Conservation (phyloP, 2,329 filamentous ascomycete genomes). For the Huntiella moniliformis region DNA sequence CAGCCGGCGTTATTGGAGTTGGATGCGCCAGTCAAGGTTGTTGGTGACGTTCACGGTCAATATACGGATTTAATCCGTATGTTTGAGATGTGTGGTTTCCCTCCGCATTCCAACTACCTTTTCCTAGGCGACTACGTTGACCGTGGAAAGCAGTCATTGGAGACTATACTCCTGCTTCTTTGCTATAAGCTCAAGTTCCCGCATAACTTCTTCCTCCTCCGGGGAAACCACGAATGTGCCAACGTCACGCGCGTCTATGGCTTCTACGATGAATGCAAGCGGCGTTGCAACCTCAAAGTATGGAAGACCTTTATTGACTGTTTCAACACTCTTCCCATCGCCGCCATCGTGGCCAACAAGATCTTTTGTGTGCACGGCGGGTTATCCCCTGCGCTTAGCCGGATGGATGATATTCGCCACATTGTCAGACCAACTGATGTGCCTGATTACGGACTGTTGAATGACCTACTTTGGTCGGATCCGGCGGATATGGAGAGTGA, state of each 20-base stretch:
- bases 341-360: constrained; percentile 89
- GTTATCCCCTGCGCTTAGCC: constrained; percentile 72
- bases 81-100: constrained; percentile 98
- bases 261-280: constrained; percentile 96
- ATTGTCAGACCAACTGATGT: constrained; percentile 94
- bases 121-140: constrained; percentile 96
- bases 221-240: constrained; percentile 92
- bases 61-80: constrained; percentile 91
- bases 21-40: constrained; percentile 90
- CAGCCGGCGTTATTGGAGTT: constrained; percentile 87
- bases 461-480: constrained; percentile 93
- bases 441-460: constrained; percentile 85
- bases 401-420: constrained; percentile 97
- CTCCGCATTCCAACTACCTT: constrained; percentile 76
- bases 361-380: constrained; percentile 97
- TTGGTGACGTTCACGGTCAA: constrained; percentile 90
- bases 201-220: constrained; percentile 89
- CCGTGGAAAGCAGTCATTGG: constrained; percentile 83
- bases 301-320: constrained; percentile 98
- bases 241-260: constrained; percentile 92
- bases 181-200: constrained; percentile 97
- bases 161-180: constrained; percentile 79
- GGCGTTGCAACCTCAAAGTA: constrained; percentile 86
- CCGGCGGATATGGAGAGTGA: constrained; percentile 95
- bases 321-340: constrained; percentile 89